Conservation (phyloP, 805 yeast genomes). For the Saturnispora bothae region DNA sequence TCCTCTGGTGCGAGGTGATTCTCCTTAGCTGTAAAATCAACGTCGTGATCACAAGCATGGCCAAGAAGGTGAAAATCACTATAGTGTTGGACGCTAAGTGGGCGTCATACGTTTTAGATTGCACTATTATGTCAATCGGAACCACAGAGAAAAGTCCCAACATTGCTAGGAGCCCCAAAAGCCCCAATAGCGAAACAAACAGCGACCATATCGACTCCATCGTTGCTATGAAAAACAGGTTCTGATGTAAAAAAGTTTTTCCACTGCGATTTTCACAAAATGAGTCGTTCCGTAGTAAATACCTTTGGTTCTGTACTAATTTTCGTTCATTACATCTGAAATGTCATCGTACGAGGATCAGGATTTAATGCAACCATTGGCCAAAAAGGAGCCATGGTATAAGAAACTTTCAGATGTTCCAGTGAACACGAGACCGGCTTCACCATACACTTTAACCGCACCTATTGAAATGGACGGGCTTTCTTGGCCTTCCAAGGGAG, state of each 20-base stretch:
- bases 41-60: slow-evolving; percentile 42
- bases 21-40: slow-evolving; percentile 48
- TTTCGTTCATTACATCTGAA: too few relatives aligned
- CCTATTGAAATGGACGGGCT: slow-evolving; percentile 86
- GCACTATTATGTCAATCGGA: slow-evolving; percentile 69
- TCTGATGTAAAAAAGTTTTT: too few relatives aligned
- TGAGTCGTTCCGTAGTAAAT: too few relatives aligned
- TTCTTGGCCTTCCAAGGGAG: slow-evolving; percentile 90
- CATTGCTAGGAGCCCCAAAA: slow-evolving; percentile 24
- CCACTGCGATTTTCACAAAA: too few relatives aligned
- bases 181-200: background rate
- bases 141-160: slow-evolving; percentile 58
- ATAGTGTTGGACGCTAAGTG: slow-evolving; percentile 66
- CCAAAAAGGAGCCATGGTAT: slow-evolving; percentile 27
- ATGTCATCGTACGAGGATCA: background rate
- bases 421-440: slow-evolving; percentile 63
- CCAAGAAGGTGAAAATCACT: slow-evolving; percentile 66
- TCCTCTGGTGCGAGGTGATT: slow-evolving; percentile 43
- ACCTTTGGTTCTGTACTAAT: too few relatives aligned
- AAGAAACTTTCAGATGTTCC: slow-evolving; percentile 39
- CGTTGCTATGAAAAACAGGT: too few relatives aligned
- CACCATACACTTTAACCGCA: slow-evolving; percentile 74
- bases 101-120: slow-evolving; percentile 40
- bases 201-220: background rate
- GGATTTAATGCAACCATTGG: slow-evolving; percentile 19